Conservation (phyloP, 208 protist species). For the Zelonia costaricensis region DNA sequence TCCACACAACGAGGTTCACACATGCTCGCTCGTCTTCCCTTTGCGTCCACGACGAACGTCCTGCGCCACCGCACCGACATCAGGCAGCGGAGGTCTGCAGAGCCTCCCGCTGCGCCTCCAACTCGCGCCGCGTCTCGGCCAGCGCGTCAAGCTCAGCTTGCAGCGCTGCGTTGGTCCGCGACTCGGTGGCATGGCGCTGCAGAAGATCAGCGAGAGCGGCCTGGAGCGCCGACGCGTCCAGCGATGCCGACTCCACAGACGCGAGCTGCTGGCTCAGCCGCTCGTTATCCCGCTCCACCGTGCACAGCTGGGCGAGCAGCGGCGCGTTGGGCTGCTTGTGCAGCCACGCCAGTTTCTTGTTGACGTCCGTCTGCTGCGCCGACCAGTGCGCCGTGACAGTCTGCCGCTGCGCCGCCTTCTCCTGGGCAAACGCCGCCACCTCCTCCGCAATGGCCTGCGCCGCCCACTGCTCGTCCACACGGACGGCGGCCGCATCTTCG, state of each 20-base stretch:
- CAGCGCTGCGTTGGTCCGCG: slow-evolving; percentile 3
- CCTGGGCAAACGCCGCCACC: slow-evolving; percentile 12
- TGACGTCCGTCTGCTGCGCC: slow-evolving; percentile 23
- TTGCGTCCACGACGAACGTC: too few relatives aligned
- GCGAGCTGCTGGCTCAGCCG: slow-evolving; percentile 9
- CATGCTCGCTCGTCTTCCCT: too few relatives aligned
- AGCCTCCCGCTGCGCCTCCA: slow-evolving; percentile 20
- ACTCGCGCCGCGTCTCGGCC: slow-evolving; percentile 14
- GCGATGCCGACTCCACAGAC: not conserved
- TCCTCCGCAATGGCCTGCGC: slow-evolving; percentile 14
- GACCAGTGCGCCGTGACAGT: slow-evolving; percentile 10
- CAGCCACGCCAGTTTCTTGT: slow-evolving; percentile 61
- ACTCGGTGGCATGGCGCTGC: slow-evolving; percentile 3
- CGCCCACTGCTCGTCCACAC: slow-evolving; percentile 1
- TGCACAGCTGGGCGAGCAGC: slow-evolving; percentile 39
- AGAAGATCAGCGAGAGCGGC: slow-evolving; percentile 10
- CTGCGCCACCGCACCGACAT: too few relatives aligned
- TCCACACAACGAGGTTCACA: too few relatives aligned
- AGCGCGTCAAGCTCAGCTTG: slow-evolving; percentile 35
- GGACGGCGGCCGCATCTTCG: not conserved
- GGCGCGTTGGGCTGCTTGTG: slow-evolving; percentile 38
- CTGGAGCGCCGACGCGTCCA: slow-evolving; percentile 7
- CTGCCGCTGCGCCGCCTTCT: slow-evolving; percentile 13
- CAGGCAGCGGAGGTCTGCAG: slow-evolving; percentile 5
- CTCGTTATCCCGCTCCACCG: slow-evolving; percentile 18